Base-by-base conservation (phyloP, 2,329 filamentous ascomycete species). In the Calonectria naviculata region DNA sequence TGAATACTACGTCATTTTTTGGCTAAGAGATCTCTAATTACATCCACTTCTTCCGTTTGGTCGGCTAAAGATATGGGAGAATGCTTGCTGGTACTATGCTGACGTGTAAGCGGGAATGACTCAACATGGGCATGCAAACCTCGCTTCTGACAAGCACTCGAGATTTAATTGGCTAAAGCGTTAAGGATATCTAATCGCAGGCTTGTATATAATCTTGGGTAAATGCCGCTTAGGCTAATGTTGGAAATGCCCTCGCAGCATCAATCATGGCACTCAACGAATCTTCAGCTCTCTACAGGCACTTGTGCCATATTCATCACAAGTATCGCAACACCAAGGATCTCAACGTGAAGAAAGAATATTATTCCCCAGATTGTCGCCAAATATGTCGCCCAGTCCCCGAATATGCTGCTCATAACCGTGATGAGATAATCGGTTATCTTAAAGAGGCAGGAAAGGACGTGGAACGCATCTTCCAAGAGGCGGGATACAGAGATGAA, bases 341-440 rank as follows among this genome's bases (percentile, higher is more conserved):
- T 5, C 36, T 42, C 4, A 42, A 65, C 2, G 65, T 24, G 2
- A 71, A 71, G 24, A 47, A 24, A 7, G 13, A 38, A n/a, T 61
- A 49, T 21, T 71, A 60, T 60, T 52, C 69, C 1, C 21, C 36
- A 8, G 44, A 71, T 21, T 70, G 66, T 21, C 42, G 36, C 41
- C 42, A 81, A 26, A 76, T 80, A 15, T 80, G 77, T 62, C 76
- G 78, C 8, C 71, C 75, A 0, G 38, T 71, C 0, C 78, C 78
- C 0, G 68, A 76, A 1, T 80, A 77, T 36, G 77, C 77, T 6
- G 77, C 79, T 0, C 47, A 24, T 1, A 41, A 78, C 28, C 38
- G 75, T 19, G 72, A 68, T 3, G 76, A 74, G n/a, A 81, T 80
- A 21, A 72, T 80, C 3, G 47, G 54, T 0, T 76, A 76, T 28